Evolutionary conservation across 768 basidiomycete species (phyloP).

Genomic region (Hypholoma sublateritium): DNA sequence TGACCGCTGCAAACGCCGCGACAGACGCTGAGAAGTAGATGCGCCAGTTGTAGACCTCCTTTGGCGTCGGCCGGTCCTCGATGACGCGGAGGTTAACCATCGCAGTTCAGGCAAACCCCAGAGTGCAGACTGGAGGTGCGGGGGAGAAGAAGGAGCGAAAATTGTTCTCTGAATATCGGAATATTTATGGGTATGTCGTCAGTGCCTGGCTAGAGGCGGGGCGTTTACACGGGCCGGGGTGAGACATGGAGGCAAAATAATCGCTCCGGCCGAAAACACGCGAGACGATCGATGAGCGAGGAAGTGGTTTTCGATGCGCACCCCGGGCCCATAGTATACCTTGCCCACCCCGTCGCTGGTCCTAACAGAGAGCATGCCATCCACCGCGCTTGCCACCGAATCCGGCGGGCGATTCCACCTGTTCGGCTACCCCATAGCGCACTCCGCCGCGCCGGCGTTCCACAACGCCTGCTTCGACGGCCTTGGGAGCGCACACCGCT

Average conservation of each 20-base stretch:
- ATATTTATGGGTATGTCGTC: no score
- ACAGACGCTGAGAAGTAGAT: constrained; percentile 34
- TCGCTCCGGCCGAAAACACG: not conserved
- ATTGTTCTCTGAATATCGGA: no score
- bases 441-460: constrained; percentile 2
- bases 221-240: not conserved
- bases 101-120: not conserved
- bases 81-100: constrained; percentile 5
- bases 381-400: not conserved
- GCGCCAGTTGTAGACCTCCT: constrained; percentile 41
- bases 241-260: not conserved
- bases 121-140: not conserved
- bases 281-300: not conserved
- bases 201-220: not conserved
- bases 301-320: not conserved
- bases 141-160: not conserved
- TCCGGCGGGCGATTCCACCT: not conserved
- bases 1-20: constrained; percentile 37
- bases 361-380: not conserved
- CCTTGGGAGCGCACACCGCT: not conserved
- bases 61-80: constrained; percentile 6
- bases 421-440: constrained; percentile 3
- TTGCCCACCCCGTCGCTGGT: not conserved
- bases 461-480: constrained; percentile 4
- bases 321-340: not conserved